phyloP scores from a whole-genome alignment of 2,329 filamentous ascomycete genomes.

The Xylariaceae sp. region DNA sequence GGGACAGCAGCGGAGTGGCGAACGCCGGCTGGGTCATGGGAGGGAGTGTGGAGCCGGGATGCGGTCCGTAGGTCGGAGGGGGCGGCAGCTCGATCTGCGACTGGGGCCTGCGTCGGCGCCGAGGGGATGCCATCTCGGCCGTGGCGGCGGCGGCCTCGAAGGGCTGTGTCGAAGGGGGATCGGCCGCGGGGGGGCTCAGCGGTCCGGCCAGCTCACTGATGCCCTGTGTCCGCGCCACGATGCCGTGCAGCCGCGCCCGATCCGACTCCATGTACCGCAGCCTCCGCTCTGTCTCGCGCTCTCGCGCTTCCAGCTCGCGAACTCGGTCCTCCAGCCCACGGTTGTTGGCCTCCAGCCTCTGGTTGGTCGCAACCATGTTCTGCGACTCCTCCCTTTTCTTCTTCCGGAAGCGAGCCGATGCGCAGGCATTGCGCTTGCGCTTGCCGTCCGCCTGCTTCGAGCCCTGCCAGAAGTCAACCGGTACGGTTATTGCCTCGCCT shows the following conservation, averaged over 20 bases:
- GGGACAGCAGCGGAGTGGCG: constrained; percentile 20
- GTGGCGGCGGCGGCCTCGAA: constrained; percentile 34
- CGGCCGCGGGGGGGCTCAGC: constrained; percentile 33
- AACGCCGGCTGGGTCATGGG: constrained; percentile 34
- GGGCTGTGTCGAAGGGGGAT: constrained; percentile 12
- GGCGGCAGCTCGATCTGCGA: constrained; percentile 32
- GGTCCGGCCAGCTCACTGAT: constrained; percentile 46
- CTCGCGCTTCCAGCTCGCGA: constrained; percentile 48
- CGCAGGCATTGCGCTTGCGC: constrained; percentile 74
- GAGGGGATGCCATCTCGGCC: constrained; percentile 37
- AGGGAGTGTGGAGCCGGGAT: constrained; percentile 25
- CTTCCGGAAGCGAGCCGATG: constrained; percentile 73
- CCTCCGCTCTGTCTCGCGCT: constrained; percentile 65
- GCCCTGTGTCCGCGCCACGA: constrained; percentile 53
- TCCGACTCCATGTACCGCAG: no score
- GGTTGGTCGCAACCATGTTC: constrained; percentile 61
- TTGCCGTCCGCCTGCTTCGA: constrained; percentile 82
- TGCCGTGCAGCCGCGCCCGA: constrained; percentile 61
- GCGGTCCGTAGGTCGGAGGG: neutral
- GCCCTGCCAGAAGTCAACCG: constrained; percentile 72
- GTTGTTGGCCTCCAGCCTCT: constrained; percentile 60
- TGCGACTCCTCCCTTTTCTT: constrained; percentile 77
- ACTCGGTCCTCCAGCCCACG: constrained; percentile 53
- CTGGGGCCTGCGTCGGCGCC: constrained; percentile 40
- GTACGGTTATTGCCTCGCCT: constrained; percentile 47